Conservation (phyloP, 805 yeast species). For the Starmerella roubikii region DNA sequence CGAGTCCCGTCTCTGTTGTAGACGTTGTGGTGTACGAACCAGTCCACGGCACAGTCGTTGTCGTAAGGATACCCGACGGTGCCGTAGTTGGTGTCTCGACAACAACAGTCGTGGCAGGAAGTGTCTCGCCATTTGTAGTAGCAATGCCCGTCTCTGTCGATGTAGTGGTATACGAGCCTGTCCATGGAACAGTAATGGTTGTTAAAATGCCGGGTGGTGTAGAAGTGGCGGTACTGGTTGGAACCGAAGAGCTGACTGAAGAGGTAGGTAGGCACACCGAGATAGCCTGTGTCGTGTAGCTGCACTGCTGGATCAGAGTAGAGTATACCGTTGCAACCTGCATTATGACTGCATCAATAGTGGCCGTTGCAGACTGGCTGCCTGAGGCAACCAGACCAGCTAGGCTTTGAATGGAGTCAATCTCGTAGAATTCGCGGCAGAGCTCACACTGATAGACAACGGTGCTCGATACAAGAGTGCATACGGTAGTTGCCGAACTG, state of each 20-base stretch:
- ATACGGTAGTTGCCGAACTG: constrained; percentile 1
- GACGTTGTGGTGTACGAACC: neutral
- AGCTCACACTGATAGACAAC: constrained; percentile 12
- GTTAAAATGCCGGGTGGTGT: no score
- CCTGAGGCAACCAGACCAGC: constrained; percentile 9
- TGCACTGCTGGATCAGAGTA: constrained; percentile 5
- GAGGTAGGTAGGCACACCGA: constrained; percentile 8
- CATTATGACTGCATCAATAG: constrained; percentile 4
- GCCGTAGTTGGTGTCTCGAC: no score
- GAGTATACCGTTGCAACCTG: constrained; percentile 8
- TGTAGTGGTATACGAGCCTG: no score
- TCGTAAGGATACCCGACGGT: constrained; percentile 1
- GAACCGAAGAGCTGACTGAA: neutral
- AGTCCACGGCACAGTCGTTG: neutral
- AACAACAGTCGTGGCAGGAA: no score
- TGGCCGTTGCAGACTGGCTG: constrained; percentile 2
- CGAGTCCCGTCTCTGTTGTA: neutral
- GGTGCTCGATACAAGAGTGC: constrained; percentile 6
- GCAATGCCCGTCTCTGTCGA: neutral
- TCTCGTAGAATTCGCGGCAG: constrained; percentile 13
- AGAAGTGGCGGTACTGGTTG: neutral
- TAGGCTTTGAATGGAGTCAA: constrained; percentile 2
- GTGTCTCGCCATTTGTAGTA: neutral
- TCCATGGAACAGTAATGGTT: no score
- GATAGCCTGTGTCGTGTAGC: constrained; percentile 6